A percentile compares a stretch with the other conserved stretches of the same genome.
Evolutionary conservation across 352 stramenopile species (phyloP).

Genomic region (Globisporangium perplexum): DNA sequence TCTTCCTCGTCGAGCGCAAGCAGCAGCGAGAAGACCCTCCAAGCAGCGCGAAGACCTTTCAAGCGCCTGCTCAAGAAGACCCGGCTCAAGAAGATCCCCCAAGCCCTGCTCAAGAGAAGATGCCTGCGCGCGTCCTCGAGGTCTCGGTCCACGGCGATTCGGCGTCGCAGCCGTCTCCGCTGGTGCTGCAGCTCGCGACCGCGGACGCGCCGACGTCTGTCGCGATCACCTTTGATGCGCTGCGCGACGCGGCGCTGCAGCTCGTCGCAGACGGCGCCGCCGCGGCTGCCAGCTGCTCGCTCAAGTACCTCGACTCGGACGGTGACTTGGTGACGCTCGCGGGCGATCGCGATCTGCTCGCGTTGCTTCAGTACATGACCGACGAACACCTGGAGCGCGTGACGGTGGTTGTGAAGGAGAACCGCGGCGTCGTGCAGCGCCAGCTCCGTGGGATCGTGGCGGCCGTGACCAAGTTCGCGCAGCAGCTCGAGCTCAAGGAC

Average conservation of each 20-base stretch:
- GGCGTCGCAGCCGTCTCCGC: too few relatives aligned
- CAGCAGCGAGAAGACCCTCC: too few relatives aligned
- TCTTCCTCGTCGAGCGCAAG: neutral
- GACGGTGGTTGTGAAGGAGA: slow-evolving; percentile 9
- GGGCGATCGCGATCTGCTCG: slow-evolving; percentile 25
- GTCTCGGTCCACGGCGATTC: neutral
- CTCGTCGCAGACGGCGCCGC: slow-evolving; percentile 1
- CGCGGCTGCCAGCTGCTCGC: neutral
- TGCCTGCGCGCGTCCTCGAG: slow-evolving; percentile 2
- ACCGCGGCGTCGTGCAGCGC: slow-evolving; percentile 23
- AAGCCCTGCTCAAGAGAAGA: neutral
- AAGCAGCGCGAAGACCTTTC: too few relatives aligned
- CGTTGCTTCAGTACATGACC: slow-evolving; percentile 23
- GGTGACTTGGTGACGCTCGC: slow-evolving; percentile 37
- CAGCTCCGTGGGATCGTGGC: slow-evolving; percentile 43
- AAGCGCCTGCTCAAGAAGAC: too few relatives aligned
- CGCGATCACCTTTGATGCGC: neutral
- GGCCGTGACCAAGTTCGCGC: slow-evolving; percentile 43
- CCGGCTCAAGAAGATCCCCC: neutral
- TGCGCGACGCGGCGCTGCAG: neutral
- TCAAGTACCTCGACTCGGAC: slow-evolving; percentile 36
- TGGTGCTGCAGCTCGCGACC: neutral
- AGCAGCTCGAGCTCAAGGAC: slow-evolving; percentile 19
- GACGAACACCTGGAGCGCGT: slow-evolving; percentile 3
- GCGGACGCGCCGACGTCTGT: neutral